Conservation (phyloP, 495 filamentous ascomycete genomes). For the Pyrenopolyporus hunteri region DNA sequence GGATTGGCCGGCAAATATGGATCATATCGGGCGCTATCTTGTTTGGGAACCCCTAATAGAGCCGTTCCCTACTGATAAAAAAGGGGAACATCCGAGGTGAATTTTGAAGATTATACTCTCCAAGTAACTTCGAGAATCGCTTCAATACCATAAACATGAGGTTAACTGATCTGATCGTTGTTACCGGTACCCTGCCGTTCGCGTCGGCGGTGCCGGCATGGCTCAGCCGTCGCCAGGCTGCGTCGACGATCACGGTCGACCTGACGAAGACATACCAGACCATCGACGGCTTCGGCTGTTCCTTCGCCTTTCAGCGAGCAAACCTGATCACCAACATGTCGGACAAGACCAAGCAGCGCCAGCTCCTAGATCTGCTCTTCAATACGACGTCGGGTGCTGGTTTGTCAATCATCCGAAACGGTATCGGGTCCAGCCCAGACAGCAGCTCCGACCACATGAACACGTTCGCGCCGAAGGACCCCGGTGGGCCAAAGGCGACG, state of each 20-base stretch:
- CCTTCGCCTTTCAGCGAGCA: conserved; percentile 61
- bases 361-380: conserved; percentile 59
- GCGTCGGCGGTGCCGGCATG: conserved; percentile 32
- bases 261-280: conserved; percentile 50
- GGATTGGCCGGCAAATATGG: conserved; percentile 29
- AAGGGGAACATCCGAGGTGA: neutral
- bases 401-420: conserved; percentile 61
- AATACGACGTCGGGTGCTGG: conserved; percentile 57
- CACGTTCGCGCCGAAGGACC: conserved; percentile 54
- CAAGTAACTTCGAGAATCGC: neutral
- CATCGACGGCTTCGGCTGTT: conserved; percentile 60
- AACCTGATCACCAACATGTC: conserved; percentile 57
- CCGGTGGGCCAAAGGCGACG: conserved; percentile 47
- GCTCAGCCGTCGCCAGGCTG: conserved; percentile 36
- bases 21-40: conserved; percentile 7
- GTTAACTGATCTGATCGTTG: conserved; percentile 16
- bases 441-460: conserved; percentile 55
- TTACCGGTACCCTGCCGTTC: conserved; percentile 25
- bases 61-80: conserved; percentile 12
- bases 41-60: neutral
- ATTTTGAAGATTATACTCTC: neutral
- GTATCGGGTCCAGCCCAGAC: conserved; percentile 58
- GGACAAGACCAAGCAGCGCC: conserved; percentile 50
- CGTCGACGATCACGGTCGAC: conserved; percentile 51
- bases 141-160: conserved; percentile 30